Percentiles rank a stretch among this genome's conserved stretches.
phyloP scores from a whole-genome alignment of 2,329 filamentous ascomycete species.

The Neofusicoccum umdonicola region DNA sequence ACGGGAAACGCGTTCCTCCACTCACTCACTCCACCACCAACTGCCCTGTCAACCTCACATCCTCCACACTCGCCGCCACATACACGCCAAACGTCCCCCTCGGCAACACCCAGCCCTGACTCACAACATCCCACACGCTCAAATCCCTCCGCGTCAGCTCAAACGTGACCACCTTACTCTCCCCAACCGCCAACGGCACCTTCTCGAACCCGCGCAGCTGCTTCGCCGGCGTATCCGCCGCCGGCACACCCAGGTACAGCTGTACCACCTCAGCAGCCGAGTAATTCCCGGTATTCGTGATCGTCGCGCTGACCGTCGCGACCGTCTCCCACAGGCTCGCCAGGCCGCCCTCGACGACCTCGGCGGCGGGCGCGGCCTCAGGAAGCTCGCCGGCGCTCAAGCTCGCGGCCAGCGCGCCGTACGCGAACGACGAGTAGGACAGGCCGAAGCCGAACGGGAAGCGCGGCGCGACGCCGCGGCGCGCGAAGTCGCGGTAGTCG shows the following conservation, averaged over 20 bases:
- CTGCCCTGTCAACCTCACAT: not conserved
- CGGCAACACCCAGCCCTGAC: slow-evolving; percentile 34
- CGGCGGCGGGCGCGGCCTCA: slow-evolving; percentile 12
- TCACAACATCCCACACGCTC: slow-evolving; percentile 35
- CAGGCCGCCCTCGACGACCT: not conserved
- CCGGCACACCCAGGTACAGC: slow-evolving; percentile 37
- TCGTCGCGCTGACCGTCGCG: slow-evolving; percentile 32
- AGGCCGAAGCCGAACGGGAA: slow-evolving; percentile 40
- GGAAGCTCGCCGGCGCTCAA: slow-evolving; percentile 28
- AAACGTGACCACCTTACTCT: slow-evolving; percentile 33
- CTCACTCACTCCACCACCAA: not conserved
- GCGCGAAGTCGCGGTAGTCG: slow-evolving; percentile 55
- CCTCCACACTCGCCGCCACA: slow-evolving; percentile 1
- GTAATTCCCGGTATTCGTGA: slow-evolving; percentile 36
- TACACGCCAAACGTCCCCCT: slow-evolving; percentile 28
- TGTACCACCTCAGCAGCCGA: slow-evolving; percentile 39
- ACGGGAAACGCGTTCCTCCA: too few species aligned
- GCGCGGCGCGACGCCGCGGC: slow-evolving; percentile 24
- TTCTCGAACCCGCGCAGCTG: slow-evolving; percentile 39
- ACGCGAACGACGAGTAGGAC: slow-evolving; percentile 43
- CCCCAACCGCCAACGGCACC: slow-evolving; percentile 30
- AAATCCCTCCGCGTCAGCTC: slow-evolving; percentile 35
- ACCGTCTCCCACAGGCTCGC: slow-evolving; percentile 33
- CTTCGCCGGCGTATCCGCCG: slow-evolving; percentile 30
- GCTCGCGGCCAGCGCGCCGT: slow-evolving; percentile 32